phyloP scores from a whole-genome alignment of 345 rosid genomes.

The Crucihimalaya himalaica region DNA sequence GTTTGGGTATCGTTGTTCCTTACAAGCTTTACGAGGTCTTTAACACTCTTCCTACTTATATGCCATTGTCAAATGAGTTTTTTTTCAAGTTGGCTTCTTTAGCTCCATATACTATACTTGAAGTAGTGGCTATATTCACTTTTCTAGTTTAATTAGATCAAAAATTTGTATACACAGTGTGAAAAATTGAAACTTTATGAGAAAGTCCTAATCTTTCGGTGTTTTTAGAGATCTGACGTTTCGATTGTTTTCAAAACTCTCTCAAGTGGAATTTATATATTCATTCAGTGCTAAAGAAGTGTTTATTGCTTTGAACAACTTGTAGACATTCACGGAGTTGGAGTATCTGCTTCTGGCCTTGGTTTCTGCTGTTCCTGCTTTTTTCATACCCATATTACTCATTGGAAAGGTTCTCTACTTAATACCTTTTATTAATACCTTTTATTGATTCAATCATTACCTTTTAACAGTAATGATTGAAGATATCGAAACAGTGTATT shows the following conservation, averaged over 20 bases:
- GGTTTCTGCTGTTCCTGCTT: conserved; percentile 85
- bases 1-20: conserved; percentile 82
- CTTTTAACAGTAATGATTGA: not conserved
- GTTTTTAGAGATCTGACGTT: not conserved
- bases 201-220: not conserved
- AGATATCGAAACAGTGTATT: not conserved
- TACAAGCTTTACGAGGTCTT: conserved; percentile 90
- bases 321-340: conserved; percentile 84
- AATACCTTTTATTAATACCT: not conserved
- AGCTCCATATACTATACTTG: too few species aligned
- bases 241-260: not conserved
- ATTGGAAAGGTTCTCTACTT: conserved; percentile 64
- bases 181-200: too few species aligned
- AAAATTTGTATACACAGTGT: too few species aligned
- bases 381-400: conserved; percentile 61
- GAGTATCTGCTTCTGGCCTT: conserved; percentile 80
- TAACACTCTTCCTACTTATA: not conserved
- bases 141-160: not conserved
- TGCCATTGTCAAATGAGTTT: not conserved
- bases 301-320: conserved; percentile 7
- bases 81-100: too few species aligned
- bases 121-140: not conserved
- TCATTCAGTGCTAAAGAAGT: not conserved
- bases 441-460: not conserved
- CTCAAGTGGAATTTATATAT: not conserved